phyloP scores from a whole-genome alignment of 1,139 yeast genomes.

The Blastobotrys malaysiensis region DNA sequence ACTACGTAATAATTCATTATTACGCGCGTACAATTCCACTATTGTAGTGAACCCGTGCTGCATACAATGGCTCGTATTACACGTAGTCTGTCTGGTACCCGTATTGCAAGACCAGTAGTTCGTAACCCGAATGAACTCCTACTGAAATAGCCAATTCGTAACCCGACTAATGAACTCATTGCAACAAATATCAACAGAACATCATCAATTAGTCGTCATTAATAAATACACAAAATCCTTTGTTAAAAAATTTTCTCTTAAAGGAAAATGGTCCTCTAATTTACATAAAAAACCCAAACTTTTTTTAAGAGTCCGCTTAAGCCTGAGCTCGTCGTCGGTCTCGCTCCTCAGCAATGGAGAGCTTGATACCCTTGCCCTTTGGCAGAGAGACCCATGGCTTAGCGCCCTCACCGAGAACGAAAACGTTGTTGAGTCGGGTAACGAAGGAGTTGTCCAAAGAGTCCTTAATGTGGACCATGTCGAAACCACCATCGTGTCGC shows the following conservation, averaged over 20 bases:
- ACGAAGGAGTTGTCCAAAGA: constrained; percentile 96
- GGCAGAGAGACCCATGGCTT: constrained; percentile 97
- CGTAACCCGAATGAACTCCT: too few relatives aligned
- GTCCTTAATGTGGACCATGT: constrained; percentile 97
- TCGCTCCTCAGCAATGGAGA: constrained; percentile 97
- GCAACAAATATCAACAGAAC: background rate
- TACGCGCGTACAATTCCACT: too few relatives aligned
- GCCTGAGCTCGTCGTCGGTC: constrained; percentile 64
- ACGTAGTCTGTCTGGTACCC: too few relatives aligned
- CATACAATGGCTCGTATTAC: too few relatives aligned
- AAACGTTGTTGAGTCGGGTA: constrained; percentile 95
- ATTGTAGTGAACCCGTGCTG: too few relatives aligned
- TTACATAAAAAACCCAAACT: background rate
- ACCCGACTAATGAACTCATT: background rate
- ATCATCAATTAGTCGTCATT: background rate
- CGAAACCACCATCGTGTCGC: constrained; percentile 99
- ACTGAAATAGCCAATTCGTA: too few relatives aligned
- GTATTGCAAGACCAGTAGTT: too few relatives aligned
- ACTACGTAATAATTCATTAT: too few relatives aligned
- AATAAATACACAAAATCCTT: background rate
- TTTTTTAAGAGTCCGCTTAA: constrained; percentile 23
- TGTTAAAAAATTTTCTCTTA: background rate
- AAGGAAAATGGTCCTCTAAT: background rate
- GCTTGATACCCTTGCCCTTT: constrained; percentile 99
- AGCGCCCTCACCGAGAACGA: constrained; percentile 96